Conservation (phyloP, 2,329 filamentous ascomycete genomes). For the Blastomyces emzantsi region DNA sequence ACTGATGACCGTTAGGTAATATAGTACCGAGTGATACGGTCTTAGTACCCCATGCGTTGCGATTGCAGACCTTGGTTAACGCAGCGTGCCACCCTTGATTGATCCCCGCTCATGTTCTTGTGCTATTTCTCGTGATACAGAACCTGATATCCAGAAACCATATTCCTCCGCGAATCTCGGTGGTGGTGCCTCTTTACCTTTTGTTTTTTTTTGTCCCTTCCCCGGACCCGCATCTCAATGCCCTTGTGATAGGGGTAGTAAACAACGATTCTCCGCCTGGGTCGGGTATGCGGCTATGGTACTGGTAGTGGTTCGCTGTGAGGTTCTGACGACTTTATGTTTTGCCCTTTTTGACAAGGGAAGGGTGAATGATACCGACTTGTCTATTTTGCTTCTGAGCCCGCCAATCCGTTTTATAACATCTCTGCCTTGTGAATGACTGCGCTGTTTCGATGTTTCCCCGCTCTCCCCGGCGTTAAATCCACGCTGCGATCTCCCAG, state of each 20-base stretch:
- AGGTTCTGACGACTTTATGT: neutral
- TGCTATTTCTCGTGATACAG: neutral
- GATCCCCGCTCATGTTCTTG: neutral
- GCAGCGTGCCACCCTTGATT: neutral
- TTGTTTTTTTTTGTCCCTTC: neutral
- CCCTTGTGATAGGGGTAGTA: neutral
- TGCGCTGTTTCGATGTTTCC: neutral
- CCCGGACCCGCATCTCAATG: neutral
- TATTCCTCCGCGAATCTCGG: neutral
- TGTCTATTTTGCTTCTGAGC: neutral
- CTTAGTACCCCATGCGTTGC: neutral
- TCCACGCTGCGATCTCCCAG: too few species aligned
- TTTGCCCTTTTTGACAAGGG: neutral
- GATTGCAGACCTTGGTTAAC: neutral
- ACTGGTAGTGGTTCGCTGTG: neutral
- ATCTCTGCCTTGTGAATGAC: neutral
- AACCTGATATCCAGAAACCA: neutral
- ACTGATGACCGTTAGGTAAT: neutral
- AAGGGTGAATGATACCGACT: neutral
- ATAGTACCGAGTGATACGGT: neutral
- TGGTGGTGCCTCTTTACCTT: neutral
- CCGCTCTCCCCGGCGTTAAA: too few species aligned
- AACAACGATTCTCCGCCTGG: neutral
- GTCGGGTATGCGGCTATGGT: neutral
- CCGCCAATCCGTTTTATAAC: neutral